Base-by-base conservation (phyloP, 345 rosid species). In the Trapa bicornis region DNA sequence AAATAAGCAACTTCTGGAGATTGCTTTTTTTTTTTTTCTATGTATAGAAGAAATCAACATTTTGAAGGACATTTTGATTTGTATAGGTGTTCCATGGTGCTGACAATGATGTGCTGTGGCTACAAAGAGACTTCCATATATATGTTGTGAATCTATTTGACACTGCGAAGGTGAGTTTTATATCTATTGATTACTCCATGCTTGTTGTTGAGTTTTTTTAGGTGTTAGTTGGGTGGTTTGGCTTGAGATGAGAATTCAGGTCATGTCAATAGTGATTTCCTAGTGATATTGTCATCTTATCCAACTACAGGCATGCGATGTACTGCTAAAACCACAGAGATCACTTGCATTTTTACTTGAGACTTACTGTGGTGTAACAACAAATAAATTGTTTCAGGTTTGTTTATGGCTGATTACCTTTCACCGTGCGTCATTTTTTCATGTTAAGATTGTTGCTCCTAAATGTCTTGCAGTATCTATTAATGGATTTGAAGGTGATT, bases 51-150 rank as follows among this genome's bases (percentile, higher is more conserved):
- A 9, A 54, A 54, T n/a, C 60, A 29, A 22, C 60, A 54, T 29
- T 17, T n/a, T 54, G 33, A 54, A 35, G 63, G 11, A 2, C 2
- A 58, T 32, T 36, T 69, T 68, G 29, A 22, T 68, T 78, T 62
- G 42, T 72, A 64, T 72, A 90, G 98, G 98, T 93, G 72, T 93
- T 93, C 77, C 98, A 90, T 61, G 96, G 98, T 61, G 96, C 96
- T 60, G 98, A 93, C 78, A 91, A 89, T 75, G 98, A 93, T 74
- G 78, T 93, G 69, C 78, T 90, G 22, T 93, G 98, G 98, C 85
- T 90, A 50, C 98, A 93, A 80, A 80, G 99, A 73, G 99, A 90
- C 79, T 93, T 93, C 76, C 97, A 87, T 71, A 82, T 93, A 52
- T 90, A 90, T 72, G 88, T 93, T 70, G 94, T 93, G 68, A 93